Conservation (phyloP, 2,329 filamentous ascomycete species). For the Colletotrichum tropicicola region DNA sequence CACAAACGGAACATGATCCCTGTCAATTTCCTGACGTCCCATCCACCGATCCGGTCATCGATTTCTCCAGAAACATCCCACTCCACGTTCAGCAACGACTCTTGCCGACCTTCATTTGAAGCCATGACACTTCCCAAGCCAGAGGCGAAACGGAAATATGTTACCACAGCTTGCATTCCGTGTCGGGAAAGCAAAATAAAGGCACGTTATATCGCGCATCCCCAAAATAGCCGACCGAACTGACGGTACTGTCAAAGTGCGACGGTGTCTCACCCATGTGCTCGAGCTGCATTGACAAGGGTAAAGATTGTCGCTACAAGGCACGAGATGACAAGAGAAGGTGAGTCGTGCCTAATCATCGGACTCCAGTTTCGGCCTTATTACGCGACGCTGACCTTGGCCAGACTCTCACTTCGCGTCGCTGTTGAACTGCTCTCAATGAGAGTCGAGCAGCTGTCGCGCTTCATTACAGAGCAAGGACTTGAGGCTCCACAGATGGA, state of each 20-base stretch:
- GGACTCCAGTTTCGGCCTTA: neutral
- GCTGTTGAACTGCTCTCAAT: neutral
- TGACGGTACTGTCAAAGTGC: neutral
- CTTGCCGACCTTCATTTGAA: too few relatives aligned
- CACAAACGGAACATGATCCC: neutral
- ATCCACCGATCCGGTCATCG: neutral
- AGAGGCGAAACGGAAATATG: constrained; percentile 42
- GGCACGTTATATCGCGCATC: constrained; percentile 35
- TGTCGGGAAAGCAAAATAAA: constrained; percentile 54
- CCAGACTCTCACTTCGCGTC: neutral
- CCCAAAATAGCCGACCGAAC: neutral
- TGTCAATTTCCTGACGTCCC: neutral
- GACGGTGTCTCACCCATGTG: neutral
- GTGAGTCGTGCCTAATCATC: too few relatives aligned
- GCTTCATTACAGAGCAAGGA: constrained; percentile 49
- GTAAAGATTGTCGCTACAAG: neutral
- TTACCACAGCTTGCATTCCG: constrained; percentile 52
- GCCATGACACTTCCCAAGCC: neutral
- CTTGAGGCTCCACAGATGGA: constrained; percentile 46
- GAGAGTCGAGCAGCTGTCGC: constrained; percentile 33
- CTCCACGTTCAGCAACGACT: neutral
- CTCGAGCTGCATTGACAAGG: neutral
- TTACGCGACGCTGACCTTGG: neutral
- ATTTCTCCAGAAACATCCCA: neutral
- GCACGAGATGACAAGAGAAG: neutral